A percentile compares a stretch with the other conserved stretches of the same genome.
These are phyloP conservation scores for Fraxinus dipetala DNA, from an alignment of 305 asterid genomes.

Conservation along the genomic window DNA sequence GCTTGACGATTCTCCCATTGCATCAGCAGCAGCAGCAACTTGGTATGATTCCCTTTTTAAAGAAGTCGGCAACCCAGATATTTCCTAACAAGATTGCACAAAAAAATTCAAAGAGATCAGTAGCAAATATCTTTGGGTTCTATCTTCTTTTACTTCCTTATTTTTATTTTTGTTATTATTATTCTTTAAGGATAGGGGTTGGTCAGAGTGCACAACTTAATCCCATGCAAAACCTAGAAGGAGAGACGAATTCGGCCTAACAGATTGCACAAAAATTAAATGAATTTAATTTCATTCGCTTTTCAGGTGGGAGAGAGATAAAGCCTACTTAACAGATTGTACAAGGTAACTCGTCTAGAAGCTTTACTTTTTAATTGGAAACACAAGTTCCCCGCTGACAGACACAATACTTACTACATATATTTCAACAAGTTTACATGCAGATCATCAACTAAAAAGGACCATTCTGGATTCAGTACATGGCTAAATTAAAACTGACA, in stretches of 20 bases:
- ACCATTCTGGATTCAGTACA: neutral
- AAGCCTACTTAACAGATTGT: neutral
- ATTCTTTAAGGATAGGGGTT: neutral
- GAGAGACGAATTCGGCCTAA: neutral
- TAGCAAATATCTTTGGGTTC: neutral
- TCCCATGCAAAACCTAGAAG: neutral
- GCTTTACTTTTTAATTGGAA: neutral
- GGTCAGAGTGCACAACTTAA: neutral
- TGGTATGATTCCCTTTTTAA: conserved; percentile 59
- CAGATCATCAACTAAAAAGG: conserved; percentile 7
- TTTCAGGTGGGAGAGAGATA: neutral
- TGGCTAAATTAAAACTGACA: neutral
- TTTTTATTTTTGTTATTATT: neutral
- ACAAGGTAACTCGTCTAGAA: neutral
- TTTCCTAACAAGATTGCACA: conserved; percentile 48
- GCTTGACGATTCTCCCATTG: conserved; percentile 78
- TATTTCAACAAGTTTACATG: conserved; percentile 3
- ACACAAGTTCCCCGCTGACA: neutral
- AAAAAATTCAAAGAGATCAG: neutral
- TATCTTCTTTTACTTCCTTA: neutral
- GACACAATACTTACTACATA: neutral
- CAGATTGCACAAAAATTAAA: neutral
- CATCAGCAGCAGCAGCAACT: conserved; percentile 48
- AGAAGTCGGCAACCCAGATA: conserved; percentile 71
- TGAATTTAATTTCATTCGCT: neutral